These are phyloP conservation scores for Solanum infundibuliforme DNA, from an alignment of 257 asterid genomes.

Conservation along the genomic window DNA sequence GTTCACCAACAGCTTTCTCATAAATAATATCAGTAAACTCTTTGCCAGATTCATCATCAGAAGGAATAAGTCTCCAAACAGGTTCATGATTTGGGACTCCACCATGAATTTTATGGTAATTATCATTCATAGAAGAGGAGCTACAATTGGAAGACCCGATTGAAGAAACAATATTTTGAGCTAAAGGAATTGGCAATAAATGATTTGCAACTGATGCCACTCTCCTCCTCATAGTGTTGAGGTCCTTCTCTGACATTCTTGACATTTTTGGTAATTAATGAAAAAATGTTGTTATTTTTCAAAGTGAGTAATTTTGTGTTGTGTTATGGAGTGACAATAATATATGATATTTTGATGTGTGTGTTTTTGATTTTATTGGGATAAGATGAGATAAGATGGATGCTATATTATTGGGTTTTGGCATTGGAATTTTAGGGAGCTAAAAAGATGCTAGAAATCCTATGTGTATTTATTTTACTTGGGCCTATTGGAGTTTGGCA, in stretches of 20 bases:
- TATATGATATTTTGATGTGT: not conserved
- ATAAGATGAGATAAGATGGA: constrained; percentile 6
- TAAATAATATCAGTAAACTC: constrained; percentile 68
- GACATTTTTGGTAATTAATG: constrained; percentile 10
- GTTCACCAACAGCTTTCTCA: constrained; percentile 81
- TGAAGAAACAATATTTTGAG: not conserved
- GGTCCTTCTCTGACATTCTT: constrained; percentile 28
- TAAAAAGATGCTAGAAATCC: not conserved
- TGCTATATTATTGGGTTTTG: not conserved
- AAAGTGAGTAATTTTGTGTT: not conserved
- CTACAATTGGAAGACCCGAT: constrained; percentile 38
- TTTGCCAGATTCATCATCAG: constrained; percentile 67
- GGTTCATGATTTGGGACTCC: constrained; percentile 59
- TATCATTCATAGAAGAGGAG: constrained; percentile 46
- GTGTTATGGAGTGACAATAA: not conserved
- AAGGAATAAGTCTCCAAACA: constrained; percentile 39
- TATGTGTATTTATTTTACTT: not conserved
- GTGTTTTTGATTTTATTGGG: not conserved
- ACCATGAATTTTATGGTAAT: constrained; percentile 69
- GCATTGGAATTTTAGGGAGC: not conserved
- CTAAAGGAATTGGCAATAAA: constrained; percentile 29
- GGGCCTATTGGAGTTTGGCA: not conserved
- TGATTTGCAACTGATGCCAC: constrained; percentile 54
- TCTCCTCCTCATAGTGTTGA: constrained; percentile 37
- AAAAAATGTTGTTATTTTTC: not conserved